Base-by-base conservation (phyloP, 1,139 yeast genomes). In the Saccharomycopsis hybrid region DNA sequence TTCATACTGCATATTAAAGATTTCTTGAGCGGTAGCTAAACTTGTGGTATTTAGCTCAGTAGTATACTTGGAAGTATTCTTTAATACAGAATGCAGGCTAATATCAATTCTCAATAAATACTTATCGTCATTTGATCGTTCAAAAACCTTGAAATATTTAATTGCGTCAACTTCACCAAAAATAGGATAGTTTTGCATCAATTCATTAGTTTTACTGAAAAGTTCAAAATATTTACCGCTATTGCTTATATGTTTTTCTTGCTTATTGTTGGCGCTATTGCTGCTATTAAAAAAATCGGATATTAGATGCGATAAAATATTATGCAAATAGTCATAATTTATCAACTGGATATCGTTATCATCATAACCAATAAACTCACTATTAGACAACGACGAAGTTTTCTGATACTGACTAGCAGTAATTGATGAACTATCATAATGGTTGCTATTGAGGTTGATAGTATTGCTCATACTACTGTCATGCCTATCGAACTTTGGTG, bases 311-410 rank as follows among this genome's bases (percentile, higher is more conserved):
- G 51, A 13, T 36, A 50, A 44, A n/a, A 48, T 41, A 31, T 50
- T 50, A 35, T 50, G 53, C 36, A 50, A 37, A 9, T 42, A 29
- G 31, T 50, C 53, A 44, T 35, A 50, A 33, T 50, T 50, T 37
- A 50, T 47, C 39, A 44, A 41, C 33, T 50, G 46, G 29, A 48
- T 44, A 37, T 47, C 53, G 35, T 25, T 28, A 18, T 49, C 51
- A 18, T 47, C 53, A 18, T 47, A 47, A 7, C 46, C 53, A 30
- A 48, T n/a, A 35, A 50, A 50, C 7, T 47, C 53, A n/a, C 48
- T 47, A 29, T 36, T 41, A 8, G 46, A 44, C 27, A 50, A 28
- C 18, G 44, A 36, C 8, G 51, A 43, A 5, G 47, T 44, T 7
- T 48, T 44, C 18, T 37, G 33, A 35, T 43, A 46, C 29, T 50